Conservation (phyloP, 1,139 yeast genomes). For the Saccharomyces pastorianus region DNA sequence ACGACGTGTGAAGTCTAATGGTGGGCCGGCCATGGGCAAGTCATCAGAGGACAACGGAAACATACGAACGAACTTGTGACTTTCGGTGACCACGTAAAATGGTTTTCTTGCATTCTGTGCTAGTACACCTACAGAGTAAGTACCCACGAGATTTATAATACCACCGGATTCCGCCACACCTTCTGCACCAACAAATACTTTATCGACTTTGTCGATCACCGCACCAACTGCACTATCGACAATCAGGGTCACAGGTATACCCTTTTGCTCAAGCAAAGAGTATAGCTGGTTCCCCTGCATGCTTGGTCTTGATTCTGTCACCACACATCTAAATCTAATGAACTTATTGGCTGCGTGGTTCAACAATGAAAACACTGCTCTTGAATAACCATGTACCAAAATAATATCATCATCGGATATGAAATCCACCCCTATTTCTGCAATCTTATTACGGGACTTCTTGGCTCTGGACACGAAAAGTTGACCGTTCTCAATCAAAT, state of each 20-base stretch:
- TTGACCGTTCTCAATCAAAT: slow-evolving; percentile 88
- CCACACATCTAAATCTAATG: slow-evolving; percentile 80
- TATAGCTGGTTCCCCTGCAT: slow-evolving; percentile 77
- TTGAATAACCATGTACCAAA: slow-evolving; percentile 83
- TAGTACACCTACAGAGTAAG: slow-evolving; percentile 88
- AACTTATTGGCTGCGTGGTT: slow-evolving; percentile 65
- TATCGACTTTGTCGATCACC: slow-evolving; percentile 84
- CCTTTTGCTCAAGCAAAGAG: slow-evolving; percentile 54
- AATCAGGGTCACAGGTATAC: slow-evolving; percentile 84
- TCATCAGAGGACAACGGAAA: slow-evolving; percentile 93
- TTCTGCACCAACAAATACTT: slow-evolving; percentile 94
- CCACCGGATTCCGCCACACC: slow-evolving; percentile 99
- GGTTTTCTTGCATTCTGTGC: slow-evolving; percentile 91
- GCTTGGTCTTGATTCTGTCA: slow-evolving; percentile 88
- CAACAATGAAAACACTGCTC: slow-evolving; percentile 78
- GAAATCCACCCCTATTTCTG: slow-evolving; percentile 79
- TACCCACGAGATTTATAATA: slow-evolving; percentile 89
- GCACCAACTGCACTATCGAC: slow-evolving; percentile 94
- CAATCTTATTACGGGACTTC: slow-evolving; percentile 79
- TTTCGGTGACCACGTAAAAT: slow-evolving; percentile 86
- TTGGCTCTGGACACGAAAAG: slow-evolving; percentile 87
- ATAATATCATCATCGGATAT: slow-evolving; percentile 89
- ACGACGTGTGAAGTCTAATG: slow-evolving; percentile 37
- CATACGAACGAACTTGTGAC: slow-evolving; percentile 92
- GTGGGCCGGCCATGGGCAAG: slow-evolving; percentile 54